Evolutionary conservation across 2,329 filamentous ascomycete species (phyloP), one percentile per base, ranked within the genome.

Genomic region (Arthroderma uncinatum): DNA sequence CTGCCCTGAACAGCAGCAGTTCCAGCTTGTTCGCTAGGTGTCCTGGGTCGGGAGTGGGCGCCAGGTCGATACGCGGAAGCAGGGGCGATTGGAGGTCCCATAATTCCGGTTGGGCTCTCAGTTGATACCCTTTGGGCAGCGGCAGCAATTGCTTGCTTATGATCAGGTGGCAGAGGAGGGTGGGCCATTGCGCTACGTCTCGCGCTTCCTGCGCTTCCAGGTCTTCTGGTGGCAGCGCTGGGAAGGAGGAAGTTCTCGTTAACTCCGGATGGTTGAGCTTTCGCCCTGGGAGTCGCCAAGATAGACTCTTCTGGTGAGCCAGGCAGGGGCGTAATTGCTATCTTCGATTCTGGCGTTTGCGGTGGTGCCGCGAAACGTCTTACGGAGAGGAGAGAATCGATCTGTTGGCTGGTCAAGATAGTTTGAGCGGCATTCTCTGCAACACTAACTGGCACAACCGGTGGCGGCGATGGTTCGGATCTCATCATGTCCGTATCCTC

Each of bases 61-160:
- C 73, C 79, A 42, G 70, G 63, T 65, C 78, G 79, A 67, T 81
- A 82, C 1, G 86, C 87, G 59, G 89, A 95, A 52, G 90, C 89
- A 33, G 91, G 89, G 64, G 87, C 79, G 42, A 82, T 70, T n/a
- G 92, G 92, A 52, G 92, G 92, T 2, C 86, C 89, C 91, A 96
- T 96, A 37, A 72, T 64, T 58, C 76, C 70, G 55, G 47, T 50
- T 33, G 47, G 47, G 56, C 65, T 66, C 67, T 64, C 76, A 68
- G 66, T 79, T 65, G 60, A 78, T 28, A 79, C 77, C 60, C 83
- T 84, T 65, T 81, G 77, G 56, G 78, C 75, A 39, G 87, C 89
- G 53, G 89, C 88, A 65, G 92, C 85, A 64, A 96, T 95, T 58
- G 81, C 84, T 71, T 93, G 82, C 63, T 83, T 87, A 70, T 95